phyloP scores from a whole-genome alignment of 108 stramenopile species.

The Skeletonema menzelii region DNA sequence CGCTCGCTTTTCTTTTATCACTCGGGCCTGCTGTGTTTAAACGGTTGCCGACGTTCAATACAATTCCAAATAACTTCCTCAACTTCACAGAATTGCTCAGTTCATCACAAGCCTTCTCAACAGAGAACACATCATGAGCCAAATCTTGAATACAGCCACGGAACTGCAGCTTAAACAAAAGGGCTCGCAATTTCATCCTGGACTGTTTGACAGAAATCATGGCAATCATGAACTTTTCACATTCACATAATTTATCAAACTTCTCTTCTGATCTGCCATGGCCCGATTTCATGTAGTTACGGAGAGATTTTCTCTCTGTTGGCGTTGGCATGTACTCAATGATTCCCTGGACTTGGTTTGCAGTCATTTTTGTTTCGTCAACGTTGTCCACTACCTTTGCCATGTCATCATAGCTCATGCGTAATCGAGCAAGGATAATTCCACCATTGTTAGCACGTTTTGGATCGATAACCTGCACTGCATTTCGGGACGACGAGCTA shows the following conservation, averaged over 20 bases:
- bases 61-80: conserved; percentile 86
- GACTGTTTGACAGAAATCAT: conserved; percentile 92
- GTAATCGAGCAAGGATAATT: conserved; percentile 87
- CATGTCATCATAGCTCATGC: conserved; percentile 85
- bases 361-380: conserved; percentile 66
- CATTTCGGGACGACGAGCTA: conserved; percentile 21
- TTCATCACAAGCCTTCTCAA: conserved; percentile 88
- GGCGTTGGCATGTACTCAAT: conserved; percentile 85
- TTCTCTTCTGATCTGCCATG: conserved; percentile 69
- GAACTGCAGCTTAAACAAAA: conserved; percentile 89
- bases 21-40: conserved; percentile 84
- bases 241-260: conserved; percentile 82
- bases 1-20: conserved; percentile 77
- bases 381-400: conserved; percentile 81
- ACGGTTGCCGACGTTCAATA: conserved; percentile 90
- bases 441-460: conserved; percentile 94
- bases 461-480: conserved; percentile 84
- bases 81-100: conserved; percentile 74
- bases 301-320: conserved; percentile 73
- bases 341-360: conserved; percentile 85
- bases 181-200: conserved; percentile 76
- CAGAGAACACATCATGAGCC: conserved; percentile 47
- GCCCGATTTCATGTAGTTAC: conserved; percentile 69
- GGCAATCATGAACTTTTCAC: conserved; percentile 90
- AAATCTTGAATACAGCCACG: conserved; percentile 71